Evolutionary conservation across 352 stramenopile species (phyloP), one percentile per base, ranked within the genome.

Genomic region (Phytopythium aichiense): DNA sequence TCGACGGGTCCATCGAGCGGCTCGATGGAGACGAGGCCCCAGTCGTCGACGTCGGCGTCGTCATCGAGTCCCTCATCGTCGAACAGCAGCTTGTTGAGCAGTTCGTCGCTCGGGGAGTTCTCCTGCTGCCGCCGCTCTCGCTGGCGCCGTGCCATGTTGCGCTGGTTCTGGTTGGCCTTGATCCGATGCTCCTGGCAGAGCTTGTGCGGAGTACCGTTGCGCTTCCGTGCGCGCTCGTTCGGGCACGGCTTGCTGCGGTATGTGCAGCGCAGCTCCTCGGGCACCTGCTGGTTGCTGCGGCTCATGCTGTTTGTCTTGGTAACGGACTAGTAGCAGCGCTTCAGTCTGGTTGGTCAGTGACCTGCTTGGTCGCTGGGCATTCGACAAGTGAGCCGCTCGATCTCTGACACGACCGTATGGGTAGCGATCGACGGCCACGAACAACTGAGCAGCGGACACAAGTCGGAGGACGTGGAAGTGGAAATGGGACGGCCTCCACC

Each of bases 131-230:
- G 31, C 11, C 48, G 67, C 58, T 68, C 65, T 11, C 72, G 72
- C 5, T 67, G 59, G n/a, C 73, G 69, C 4, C 71, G 60, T 43
- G 79, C 66, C 52, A 85, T 73, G 12, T 72, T 72, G 53, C 73
- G 76, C 60, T 88, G 78, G 40, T 76, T 83, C 22, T 75, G 69
- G 61, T 88, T 88, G 51, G 77, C 76, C 58, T 84, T 81, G 50
- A 72, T 60, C 9, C 78, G 76, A 57, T 88, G 78, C 42, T 66
- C 69, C 38, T 75, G 64, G 46, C 78, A 88, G 37, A 88, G 72
- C 33, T 74, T 78, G 64, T 88, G 78, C 38, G 78, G 54, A 0
- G 63, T 63, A 28, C 78, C 78, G 37, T 79, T 81, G 51, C 67
- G 72, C 70, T 88, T 88, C 45, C 64, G 65, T 31, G 78, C 76